A percentile compares a stretch with the other conserved stretches of the same genome.
Evolutionary conservation across 2,329 filamentous ascomycete species (phyloP).

Genomic region (Chaetomium globosum): DNA sequence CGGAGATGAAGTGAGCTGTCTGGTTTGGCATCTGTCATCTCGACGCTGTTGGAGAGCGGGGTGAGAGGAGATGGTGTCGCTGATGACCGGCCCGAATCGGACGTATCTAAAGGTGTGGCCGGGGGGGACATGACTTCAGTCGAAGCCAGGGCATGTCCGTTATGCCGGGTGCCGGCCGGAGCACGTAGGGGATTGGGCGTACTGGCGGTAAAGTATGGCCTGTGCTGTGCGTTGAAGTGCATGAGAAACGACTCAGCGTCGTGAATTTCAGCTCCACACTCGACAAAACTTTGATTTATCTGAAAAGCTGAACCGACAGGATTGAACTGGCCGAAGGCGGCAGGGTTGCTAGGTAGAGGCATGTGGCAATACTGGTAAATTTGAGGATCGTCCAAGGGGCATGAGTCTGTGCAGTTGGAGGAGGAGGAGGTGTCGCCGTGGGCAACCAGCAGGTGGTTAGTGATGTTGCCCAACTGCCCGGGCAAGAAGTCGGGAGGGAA

Average conservation of each 20-base stretch:
- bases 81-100: conserved; percentile 34
- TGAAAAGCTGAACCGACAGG: conserved; percentile 26
- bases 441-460: conserved; percentile 35
- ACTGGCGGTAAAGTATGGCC: conserved; percentile 30
- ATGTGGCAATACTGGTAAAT: conserved; percentile 36
- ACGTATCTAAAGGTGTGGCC: conserved; percentile 34
- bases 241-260: conserved; percentile 35
- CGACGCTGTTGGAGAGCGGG: conserved; percentile 31
- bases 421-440: conserved; percentile 33
- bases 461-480: conserved; percentile 29
- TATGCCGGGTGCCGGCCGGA: conserved; percentile 9
- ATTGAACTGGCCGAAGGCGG: conserved; percentile 30
- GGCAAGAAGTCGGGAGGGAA: conserved; percentile 26
- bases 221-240: conserved; percentile 38
- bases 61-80: conserved; percentile 37
- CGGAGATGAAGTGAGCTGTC: conserved; percentile 24
- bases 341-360: conserved; percentile 29
- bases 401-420: conserved; percentile 35
- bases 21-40: conserved; percentile 32
- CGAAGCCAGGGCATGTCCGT: conserved; percentile 21
- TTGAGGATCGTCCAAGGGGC: conserved; percentile 35
- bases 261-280: conserved; percentile 36
- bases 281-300: conserved; percentile 29
- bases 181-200: conserved; percentile 3
- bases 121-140: conserved; percentile 33